These are phyloP conservation scores for Oryza rufipogon DNA, from an alignment of 176 grass and related monocot genomes.

Conservation along the genomic window DNA sequence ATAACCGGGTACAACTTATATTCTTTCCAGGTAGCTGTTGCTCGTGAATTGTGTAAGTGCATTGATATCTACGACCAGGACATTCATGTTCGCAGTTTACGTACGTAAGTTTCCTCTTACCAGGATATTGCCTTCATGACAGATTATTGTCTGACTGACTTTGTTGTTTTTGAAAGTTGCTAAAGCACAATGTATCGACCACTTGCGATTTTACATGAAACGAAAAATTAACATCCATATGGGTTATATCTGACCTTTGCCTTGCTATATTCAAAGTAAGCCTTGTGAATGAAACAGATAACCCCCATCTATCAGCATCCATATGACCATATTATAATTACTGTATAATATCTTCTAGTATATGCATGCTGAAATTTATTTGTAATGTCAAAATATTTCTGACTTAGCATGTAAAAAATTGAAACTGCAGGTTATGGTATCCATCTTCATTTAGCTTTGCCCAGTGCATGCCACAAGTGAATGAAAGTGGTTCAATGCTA, in stretches of 20 bases:
- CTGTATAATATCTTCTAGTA: neutral
- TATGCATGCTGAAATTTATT: neutral
- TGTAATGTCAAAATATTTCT: constrained; percentile 21
- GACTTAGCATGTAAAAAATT: constrained; percentile 31
- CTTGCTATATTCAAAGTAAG: constrained; percentile 19
- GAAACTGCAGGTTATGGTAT: constrained; percentile 73
- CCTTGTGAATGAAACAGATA: neutral
- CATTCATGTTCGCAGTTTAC: constrained; percentile 89
- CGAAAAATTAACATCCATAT: neutral
- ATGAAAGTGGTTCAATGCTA: constrained; percentile 59
- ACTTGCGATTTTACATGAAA: neutral
- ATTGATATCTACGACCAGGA: constrained; percentile 94
- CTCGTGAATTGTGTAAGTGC: constrained; percentile 83
- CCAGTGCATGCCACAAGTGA: constrained; percentile 53
- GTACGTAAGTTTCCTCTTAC: constrained; percentile 54
- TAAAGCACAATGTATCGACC: neutral
- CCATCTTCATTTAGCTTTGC: constrained; percentile 79
- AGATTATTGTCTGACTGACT: neutral
- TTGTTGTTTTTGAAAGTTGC: constrained; percentile 21
- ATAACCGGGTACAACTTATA: constrained; percentile 12
- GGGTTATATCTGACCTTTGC: constrained; percentile 21
- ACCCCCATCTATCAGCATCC: neutral
- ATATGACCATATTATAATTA: neutral
- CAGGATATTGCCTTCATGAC: neutral
- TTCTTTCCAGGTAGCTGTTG: constrained; percentile 81